Conservation (phyloP, 2,329 filamentous ascomycete species). For the Paramyrothecium sp. region DNA sequence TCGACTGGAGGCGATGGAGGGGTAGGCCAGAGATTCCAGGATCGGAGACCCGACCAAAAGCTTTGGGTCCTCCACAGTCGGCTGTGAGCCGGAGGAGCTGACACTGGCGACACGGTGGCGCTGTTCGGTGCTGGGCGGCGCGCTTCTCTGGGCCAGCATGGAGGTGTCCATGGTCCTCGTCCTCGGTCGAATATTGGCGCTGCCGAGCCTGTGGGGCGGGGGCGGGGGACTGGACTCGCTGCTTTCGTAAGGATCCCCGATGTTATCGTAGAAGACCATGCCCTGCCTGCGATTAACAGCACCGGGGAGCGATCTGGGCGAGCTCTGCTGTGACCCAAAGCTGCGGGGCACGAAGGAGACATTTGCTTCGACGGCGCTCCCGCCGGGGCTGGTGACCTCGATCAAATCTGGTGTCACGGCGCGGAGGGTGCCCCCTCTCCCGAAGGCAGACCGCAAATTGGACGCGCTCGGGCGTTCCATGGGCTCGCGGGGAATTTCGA, state of each 20-base stretch:
- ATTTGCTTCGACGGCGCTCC: slow-evolving; percentile 17
- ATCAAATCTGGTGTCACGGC: slow-evolving; percentile 64
- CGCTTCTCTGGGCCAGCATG: slow-evolving; percentile 43
- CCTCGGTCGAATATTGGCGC: slow-evolving; percentile 44
- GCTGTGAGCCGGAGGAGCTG: slow-evolving; percentile 58
- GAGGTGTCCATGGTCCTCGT: slow-evolving; percentile 59
- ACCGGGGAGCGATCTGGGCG: slow-evolving; percentile 27
- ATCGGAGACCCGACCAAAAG: slow-evolving; percentile 31
- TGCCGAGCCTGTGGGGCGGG: slow-evolving; percentile 28
- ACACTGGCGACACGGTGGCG: slow-evolving; percentile 70
- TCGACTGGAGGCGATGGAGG: slow-evolving; percentile 32
- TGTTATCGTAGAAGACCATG: slow-evolving; percentile 59
- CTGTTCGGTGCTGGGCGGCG: slow-evolving; percentile 40
- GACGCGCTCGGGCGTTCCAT: slow-evolving; percentile 34
- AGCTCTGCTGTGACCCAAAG: slow-evolving; percentile 28
- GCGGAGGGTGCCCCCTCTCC: slow-evolving; percentile 50
- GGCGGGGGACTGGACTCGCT: slow-evolving; percentile 36
- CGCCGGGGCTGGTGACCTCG: slow-evolving; percentile 29
- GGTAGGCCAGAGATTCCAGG: slow-evolving; percentile 41
- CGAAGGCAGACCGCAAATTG: slow-evolving; percentile 31
- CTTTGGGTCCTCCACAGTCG: slow-evolving; percentile 49
- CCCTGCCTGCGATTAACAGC: slow-evolving; percentile 52
- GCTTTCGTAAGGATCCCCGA: slow-evolving; percentile 49
- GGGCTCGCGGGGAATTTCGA: slow-evolving; percentile 24
- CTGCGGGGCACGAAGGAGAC: slow-evolving; percentile 19